A percentile compares a stretch with the other conserved stretches of the same genome.
phyloP scores from a whole-genome alignment of 1,284 basidiomycete genomes.

The Leccinum solheimii region DNA sequence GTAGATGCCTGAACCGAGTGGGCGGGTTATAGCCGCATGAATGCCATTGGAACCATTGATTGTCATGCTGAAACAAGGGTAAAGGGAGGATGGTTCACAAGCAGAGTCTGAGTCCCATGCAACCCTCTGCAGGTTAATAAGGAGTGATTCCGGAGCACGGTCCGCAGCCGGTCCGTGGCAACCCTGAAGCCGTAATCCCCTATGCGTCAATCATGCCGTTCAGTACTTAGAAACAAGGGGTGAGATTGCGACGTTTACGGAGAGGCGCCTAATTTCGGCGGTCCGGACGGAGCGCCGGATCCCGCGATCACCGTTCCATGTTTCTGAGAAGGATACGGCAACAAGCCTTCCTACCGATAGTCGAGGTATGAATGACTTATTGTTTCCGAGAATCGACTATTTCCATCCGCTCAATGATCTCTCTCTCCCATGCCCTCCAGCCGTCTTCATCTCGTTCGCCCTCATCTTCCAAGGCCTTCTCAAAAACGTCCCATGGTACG shows the following conservation, averaged over 20 bases:
- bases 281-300: not conserved
- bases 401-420: conserved; percentile 62
- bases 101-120: not conserved
- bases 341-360: not conserved
- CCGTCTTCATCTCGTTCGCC: conserved; percentile 62
- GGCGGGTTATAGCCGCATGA: conserved; percentile 38
- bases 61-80: conserved; percentile 18
- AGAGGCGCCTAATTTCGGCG: not conserved
- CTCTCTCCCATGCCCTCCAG: conserved; percentile 70
- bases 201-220: not conserved
- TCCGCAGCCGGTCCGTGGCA: conserved; percentile 16
- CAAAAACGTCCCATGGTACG: conserved; percentile 80
- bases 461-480: conserved; percentile 56
- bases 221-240: not conserved
- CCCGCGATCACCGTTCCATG: not conserved
- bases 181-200: not conserved
- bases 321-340: not conserved
- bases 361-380: conserved; percentile 8
- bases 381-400: conserved; percentile 43
- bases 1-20: conserved; percentile 77
- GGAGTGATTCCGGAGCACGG: conserved; percentile 7
- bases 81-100: conserved; percentile 1
- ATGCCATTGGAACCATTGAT: conserved; percentile 36
- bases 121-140: conserved; percentile 15
- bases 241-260: not conserved